Evolutionary conservation across 495 filamentous ascomycete species (phyloP).

Genomic region (Aspergillus ostianus): DNA sequence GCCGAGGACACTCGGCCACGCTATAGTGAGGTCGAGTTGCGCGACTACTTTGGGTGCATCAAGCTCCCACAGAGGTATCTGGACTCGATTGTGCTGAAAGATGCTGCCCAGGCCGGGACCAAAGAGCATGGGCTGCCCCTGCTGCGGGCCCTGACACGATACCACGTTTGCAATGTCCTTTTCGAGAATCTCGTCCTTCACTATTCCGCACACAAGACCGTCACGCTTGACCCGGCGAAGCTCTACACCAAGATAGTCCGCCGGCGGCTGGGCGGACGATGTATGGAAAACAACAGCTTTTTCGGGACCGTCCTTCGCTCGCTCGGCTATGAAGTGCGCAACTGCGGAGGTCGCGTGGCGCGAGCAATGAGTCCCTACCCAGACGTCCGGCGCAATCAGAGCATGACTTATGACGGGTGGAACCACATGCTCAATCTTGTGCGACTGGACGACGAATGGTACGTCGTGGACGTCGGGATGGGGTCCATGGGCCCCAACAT

Average conservation of each 20-base stretch:
- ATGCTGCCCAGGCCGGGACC: neutral
- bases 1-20: constrained; percentile 27
- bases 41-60: constrained; percentile 22
- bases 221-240: constrained; percentile 53
- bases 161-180: constrained; percentile 57
- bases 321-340: constrained; percentile 55
- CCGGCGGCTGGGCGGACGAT: constrained; percentile 58
- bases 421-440: constrained; percentile 67
- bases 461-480: constrained; percentile 66
- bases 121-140: constrained; percentile 12
- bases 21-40: constrained; percentile 15
- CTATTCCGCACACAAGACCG: constrained; percentile 46
- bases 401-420: constrained; percentile 23
- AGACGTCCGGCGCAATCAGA: constrained; percentile 15
- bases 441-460: constrained; percentile 45
- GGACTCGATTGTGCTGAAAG: constrained; percentile 7
- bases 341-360: constrained; percentile 27
- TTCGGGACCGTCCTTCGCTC: constrained; percentile 59
- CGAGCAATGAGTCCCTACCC: constrained; percentile 3
- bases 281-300: constrained; percentile 67
- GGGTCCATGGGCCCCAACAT: constrained; percentile 53
- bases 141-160: constrained; percentile 17
- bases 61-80: constrained; percentile 14
- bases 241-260: constrained; percentile 60
- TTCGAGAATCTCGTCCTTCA: constrained; percentile 61